Evolutionary conservation across 2,329 filamentous ascomycete species (phyloP).

Genomic region (Fusarium chuoi): DNA sequence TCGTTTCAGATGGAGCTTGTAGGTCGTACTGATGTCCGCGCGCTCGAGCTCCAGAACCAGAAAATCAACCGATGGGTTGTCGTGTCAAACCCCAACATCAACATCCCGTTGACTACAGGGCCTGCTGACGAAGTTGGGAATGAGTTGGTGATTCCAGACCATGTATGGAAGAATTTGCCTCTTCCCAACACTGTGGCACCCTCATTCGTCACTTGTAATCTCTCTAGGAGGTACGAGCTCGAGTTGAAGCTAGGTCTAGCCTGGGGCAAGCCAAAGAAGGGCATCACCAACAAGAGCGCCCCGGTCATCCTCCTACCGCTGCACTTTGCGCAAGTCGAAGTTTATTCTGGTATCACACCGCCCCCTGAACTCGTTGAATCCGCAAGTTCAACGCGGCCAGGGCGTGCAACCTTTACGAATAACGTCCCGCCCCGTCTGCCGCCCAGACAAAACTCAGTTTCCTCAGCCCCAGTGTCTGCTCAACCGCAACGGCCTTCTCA

Average conservation of each 20-base stretch:
- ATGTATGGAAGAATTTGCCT: slow-evolving; percentile 76
- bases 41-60: slow-evolving; percentile 76
- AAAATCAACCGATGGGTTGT: slow-evolving; percentile 83
- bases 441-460: slow-evolving; percentile 45
- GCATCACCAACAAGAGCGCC: slow-evolving; percentile 51
- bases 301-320: slow-evolving; percentile 84
- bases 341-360: slow-evolving; percentile 89
- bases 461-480: slow-evolving; percentile 32
- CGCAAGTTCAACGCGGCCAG: slow-evolving; percentile 50
- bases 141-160: slow-evolving; percentile 75
- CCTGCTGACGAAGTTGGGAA: slow-evolving; percentile 67
- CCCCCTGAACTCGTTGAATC: slow-evolving; percentile 79
- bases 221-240: slow-evolving; percentile 82
- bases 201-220: slow-evolving; percentile 88
- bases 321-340: slow-evolving; percentile 75
- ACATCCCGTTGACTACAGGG: slow-evolving; percentile 71
- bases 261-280: slow-evolving; percentile 69
- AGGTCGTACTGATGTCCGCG: slow-evolving; percentile 80
- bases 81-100: slow-evolving; percentile 75
- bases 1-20: slow-evolving; percentile 85
- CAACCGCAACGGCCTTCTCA: slow-evolving; percentile 38
- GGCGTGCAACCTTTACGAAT: slow-evolving; percentile 49
- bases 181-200: slow-evolving; percentile 90
- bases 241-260: slow-evolving; percentile 83
- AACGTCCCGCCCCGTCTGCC: slow-evolving; percentile 50